Conservation (phyloP, 805 yeast genomes). For the Tetrapisispora arboricola region DNA sequence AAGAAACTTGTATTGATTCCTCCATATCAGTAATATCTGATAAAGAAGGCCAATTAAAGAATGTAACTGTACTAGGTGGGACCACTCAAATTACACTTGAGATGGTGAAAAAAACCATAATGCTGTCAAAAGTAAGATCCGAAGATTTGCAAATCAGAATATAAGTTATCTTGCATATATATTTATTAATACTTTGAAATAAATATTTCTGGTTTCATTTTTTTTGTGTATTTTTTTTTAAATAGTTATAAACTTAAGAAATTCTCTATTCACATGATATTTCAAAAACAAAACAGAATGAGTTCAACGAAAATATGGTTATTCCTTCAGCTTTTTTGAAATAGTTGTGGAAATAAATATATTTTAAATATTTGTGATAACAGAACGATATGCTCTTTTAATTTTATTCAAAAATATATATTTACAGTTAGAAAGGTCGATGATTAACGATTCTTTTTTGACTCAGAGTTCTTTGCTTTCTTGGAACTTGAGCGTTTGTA, state of each 20-base stretch:
- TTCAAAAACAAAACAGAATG: too few species aligned
- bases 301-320: too few species aligned
- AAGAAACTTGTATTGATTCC: slow-evolving; percentile 50
- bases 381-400: too few species aligned
- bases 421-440: neutral
- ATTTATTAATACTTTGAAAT: neutral
- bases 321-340: too few species aligned
- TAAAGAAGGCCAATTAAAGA: slow-evolving; percentile 29
- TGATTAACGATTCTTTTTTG: slow-evolving; percentile 1
- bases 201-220: neutral
- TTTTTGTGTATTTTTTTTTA: too few species aligned
- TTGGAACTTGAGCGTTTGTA: slow-evolving; percentile 53
- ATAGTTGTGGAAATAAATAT: too few species aligned
- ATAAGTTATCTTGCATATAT: too few species aligned
- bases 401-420: neutral
- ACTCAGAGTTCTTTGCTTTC: slow-evolving; percentile 5
- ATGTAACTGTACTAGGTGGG: slow-evolving; percentile 42
- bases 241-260: too few species aligned
- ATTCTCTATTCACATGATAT: too few species aligned
- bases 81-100: slow-evolving; percentile 38
- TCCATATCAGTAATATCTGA: slow-evolving; percentile 36
- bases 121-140: slow-evolving; percentile 40
- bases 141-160: slow-evolving; percentile 17
- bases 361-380: too few species aligned
- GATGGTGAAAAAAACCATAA: slow-evolving; percentile 37